These are phyloP conservation scores for Gyromitra esculenta DNA, from an alignment of 2,329 filamentous ascomycete species.

Conservation along the genomic window DNA sequence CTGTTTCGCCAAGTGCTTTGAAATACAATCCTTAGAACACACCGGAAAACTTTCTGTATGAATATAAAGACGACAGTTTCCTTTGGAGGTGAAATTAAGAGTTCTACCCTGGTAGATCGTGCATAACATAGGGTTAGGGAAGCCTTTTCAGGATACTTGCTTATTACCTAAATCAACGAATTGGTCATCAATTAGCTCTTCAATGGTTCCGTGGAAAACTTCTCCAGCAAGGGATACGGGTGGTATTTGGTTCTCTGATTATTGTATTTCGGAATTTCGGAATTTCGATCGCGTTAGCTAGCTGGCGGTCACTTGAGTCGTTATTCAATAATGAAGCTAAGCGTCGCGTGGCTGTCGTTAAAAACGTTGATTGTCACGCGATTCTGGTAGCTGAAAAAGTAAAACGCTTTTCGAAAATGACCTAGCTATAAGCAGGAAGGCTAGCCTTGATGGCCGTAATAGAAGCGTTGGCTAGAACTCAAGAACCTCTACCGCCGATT, in stretches of 20 bases:
- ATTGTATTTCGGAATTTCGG: neutral
- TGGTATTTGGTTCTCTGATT: neutral
- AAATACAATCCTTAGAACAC: constrained; percentile 20
- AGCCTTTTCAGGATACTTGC: constrained; percentile 5
- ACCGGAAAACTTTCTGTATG: neutral
- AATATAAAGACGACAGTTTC: neutral
- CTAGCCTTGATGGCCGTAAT: no score
- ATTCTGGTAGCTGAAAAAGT: neutral
- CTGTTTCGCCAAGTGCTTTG: constrained; percentile 7
- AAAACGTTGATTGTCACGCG: neutral
- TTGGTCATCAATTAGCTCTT: neutral
- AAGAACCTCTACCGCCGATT: no score
- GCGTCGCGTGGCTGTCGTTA: neutral
- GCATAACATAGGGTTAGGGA: constrained; percentile 1
- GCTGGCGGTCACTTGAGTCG: neutral
- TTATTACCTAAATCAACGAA: neutral
- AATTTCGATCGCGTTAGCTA: neutral
- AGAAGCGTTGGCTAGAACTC: no score
- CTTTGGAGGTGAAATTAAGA: constrained; percentile 35
- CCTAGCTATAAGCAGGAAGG: no score
- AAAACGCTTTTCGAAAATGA: no score
- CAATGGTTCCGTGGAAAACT: constrained; percentile 5
- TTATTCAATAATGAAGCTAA: neutral
- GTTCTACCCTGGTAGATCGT: neutral
- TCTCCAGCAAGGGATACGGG: neutral